phyloP scores from a whole-genome alignment of 2,329 filamentous ascomycete species.

The Elsinoe australis region DNA sequence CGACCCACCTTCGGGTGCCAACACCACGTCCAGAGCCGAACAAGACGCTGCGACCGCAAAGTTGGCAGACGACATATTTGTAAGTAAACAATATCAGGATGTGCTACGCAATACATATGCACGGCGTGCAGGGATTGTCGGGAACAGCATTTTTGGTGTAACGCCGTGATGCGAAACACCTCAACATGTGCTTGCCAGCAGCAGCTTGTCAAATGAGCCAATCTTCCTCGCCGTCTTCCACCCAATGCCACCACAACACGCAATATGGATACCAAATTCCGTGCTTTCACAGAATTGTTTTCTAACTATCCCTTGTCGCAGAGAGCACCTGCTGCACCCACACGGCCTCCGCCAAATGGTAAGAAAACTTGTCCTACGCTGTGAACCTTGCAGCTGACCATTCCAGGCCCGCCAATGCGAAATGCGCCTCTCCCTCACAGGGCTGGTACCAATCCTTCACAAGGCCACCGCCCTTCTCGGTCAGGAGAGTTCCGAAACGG shows the following conservation, averaged over 20 bases:
- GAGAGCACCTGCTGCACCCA: conserved; percentile 62
- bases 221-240: too few species aligned
- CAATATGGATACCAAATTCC: conserved; percentile 35
- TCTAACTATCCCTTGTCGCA: conserved; percentile 42
- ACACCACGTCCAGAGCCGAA: conserved; percentile 27
- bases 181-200: not conserved
- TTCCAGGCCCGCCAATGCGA: conserved; percentile 35
- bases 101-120: conserved; percentile 1
- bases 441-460: conserved; percentile 40
- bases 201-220: too few species aligned
- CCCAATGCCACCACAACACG: conserved; percentile 4
- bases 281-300: conserved; percentile 34
- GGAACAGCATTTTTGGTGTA: conserved; percentile 11
- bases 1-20: conserved; percentile 32
- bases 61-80: conserved; percentile 65
- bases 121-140: conserved; percentile 12
- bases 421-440: conserved; percentile 38
- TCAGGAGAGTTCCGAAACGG: conserved; percentile 54
- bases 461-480: conserved; percentile 52
- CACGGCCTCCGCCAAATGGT: conserved; percentile 42
- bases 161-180: not conserved
- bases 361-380: conserved; percentile 19
- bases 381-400: not conserved
- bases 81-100: conserved; percentile 44
- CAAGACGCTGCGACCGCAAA: conserved; percentile 38